Base-by-base conservation (phyloP, 345 rosid species). In the Populus alba region DNA sequence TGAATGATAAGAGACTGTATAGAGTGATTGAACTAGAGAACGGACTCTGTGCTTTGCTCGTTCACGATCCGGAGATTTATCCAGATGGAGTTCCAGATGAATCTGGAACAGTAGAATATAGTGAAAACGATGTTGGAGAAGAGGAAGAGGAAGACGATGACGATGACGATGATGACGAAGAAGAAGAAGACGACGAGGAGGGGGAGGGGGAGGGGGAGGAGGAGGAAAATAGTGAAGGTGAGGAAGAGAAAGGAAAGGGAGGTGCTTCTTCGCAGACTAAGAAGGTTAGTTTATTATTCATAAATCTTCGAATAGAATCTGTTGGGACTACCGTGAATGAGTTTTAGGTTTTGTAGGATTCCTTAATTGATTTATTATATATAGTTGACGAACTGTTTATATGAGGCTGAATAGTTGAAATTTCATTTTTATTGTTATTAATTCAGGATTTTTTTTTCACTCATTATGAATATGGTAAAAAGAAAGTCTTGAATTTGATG, bases 51-150 rank as follows among this genome's bases (percentile, higher is more conserved):
- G 95, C 95, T 78, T 85, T 96, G 80, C 93, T 96, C 66, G 87
- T 96, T 78, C 98, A 96, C 83, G 99, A 96, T 87, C 98, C 99
- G 41, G 95, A 94, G 87, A 92, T 94, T 81, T 92, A 86, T 73
- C 83, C 89, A 22, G 86, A 85, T 37, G 75, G 80, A 62, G 62
- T 66, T 66, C 70, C 70, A 33, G 74, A 67, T 20, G 47, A 51
- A 9, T 65, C 23, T 22, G 81, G 55, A 1, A 81, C 77, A 31
- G 66, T 35, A 2, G 89, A 83, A 8, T 86, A 81, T 1, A 87
- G 76, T 0, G 89, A 27, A 23, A 85, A 73, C 2, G 80, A 72
- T 2, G 81, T n/a, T 65, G 84, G 51, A 0, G 85, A 80, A 27
- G 77, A 84, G 7, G 88, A 83, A 1, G 88, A 81, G 0, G 89